Base-by-base conservation (phyloP, 805 yeast species). In the Wickerhamomyces sydowiorum region DNA sequence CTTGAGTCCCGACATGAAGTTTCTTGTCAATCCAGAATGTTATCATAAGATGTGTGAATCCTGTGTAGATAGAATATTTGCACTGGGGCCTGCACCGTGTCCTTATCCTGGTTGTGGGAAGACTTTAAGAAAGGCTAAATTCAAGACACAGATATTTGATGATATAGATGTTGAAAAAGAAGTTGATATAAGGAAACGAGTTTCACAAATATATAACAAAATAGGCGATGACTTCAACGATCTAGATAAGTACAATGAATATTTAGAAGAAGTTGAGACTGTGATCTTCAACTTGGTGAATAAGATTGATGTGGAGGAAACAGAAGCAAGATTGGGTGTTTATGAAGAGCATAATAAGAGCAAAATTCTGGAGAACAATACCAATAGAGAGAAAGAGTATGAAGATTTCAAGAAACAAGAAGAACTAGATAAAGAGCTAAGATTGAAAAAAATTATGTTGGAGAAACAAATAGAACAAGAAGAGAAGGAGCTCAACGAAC, bases 11-110 rank as follows among this genome's bases (percentile, higher is more conserved):
- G 88, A 90, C 52, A 85, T 93, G 82, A 80, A 75, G 50, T 91
- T 93, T 59, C 76, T 91, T 42, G 89, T 93, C 49, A 93, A 93
- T 55, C 96, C 98, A 0, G 99, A 93, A 62, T 93, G 99, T 65
- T 93, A 93, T 60, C 99, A 93, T 60, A 91, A 88, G 70, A 91
- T 93, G 62, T 93, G 99, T 66, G 97, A 85, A 53, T 80, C 95
- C 2, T 93, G 99, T 66, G 98, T 91, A 34, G 98, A 93, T 62
- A 75, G 99, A 50, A 90, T 93, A 41, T 93, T 86, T 59, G 79
- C 96, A 7, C 67, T 85, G 39, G 99, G 99, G 3, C 99, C 99
- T 0, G 93, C 96, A 0, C 93, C 90, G 18, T 93, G 99, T 60
- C 99, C 99, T 1, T 91, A 90, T 60, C 85, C 89, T 4, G 80